phyloP scores from a whole-genome alignment of 495 filamentous ascomycete genomes.

The Neurospora africana region DNA sequence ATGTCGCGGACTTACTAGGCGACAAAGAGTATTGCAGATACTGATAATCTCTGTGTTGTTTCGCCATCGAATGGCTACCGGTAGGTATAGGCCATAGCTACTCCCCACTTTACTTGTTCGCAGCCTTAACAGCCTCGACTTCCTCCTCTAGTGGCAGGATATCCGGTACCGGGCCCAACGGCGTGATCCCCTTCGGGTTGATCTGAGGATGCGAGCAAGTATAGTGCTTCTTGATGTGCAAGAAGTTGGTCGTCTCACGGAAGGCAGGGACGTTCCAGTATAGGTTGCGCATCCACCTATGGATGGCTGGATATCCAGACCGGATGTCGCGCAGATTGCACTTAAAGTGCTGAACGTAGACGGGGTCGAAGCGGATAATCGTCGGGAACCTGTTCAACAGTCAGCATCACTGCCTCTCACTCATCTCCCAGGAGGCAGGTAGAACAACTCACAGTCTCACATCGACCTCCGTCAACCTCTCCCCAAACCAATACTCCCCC shows the following conservation, averaged over 20 bases:
- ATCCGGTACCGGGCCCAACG: conserved; percentile 54
- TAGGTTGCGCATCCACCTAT: conserved; percentile 57
- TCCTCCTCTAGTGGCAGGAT: conserved; percentile 38
- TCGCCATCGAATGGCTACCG: not conserved
- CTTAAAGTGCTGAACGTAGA: conserved; percentile 58
- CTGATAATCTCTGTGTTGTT: not conserved
- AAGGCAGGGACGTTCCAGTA: conserved; percentile 67
- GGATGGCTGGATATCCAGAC: conserved; percentile 56
- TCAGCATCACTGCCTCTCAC: not conserved
- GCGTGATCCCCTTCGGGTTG: conserved; percentile 54
- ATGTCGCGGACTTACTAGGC: not conserved
- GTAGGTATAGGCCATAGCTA: not conserved
- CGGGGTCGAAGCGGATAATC: conserved; percentile 55
- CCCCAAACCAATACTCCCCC: conserved; percentile 54
- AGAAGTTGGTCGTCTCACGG: conserved; percentile 57
- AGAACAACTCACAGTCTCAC: conserved; percentile 38
- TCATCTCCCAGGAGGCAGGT: not conserved
- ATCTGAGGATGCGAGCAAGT: conserved; percentile 45
- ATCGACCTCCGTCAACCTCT: conserved; percentile 58
- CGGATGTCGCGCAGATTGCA: conserved; percentile 63
- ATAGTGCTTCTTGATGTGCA: conserved; percentile 48
- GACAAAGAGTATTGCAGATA: not conserved
- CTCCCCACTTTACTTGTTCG: not conserved
- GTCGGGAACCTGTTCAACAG: conserved; percentile 37
- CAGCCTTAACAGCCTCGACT: conserved; percentile 22